Evolutionary conservation across 2,329 filamentous ascomycete species (phyloP), one percentile per base, ranked within the genome.

Genomic region (Emericellopsis atlantica): DNA sequence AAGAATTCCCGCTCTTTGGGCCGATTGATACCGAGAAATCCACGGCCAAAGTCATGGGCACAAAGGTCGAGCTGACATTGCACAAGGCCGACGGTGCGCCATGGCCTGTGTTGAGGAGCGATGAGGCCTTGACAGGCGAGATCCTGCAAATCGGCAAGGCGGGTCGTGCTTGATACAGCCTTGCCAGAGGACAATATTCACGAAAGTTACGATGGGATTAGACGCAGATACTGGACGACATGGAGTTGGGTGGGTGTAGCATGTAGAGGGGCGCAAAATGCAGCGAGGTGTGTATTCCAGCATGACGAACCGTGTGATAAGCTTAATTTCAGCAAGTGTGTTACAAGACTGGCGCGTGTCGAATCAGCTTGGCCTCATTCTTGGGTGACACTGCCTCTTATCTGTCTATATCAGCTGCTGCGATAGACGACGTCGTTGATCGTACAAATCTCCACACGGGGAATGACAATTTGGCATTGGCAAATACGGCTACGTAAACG

Each of bases 81-180:
- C 74, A 58, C 56, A 79, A 79, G 62, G 80, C 79, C 3, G 83
- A 89, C 51, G 82, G 80, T 10, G 71, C 72, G 34, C 84, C 85
- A 54, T 95, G 89, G 89, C 84, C 88, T 29, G 84, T 92, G 5
- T 62, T 95, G 53, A 74, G 86, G 45, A 83, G 79, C 44, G 85
- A 92, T 52, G 87, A 95, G 49, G 61, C 65, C 42, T 55, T 62
- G 45, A 76, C 70, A 9, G 74, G 74, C 6, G 84, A 94, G 65
- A 94, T 95, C 51, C 78, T 96, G 48, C 92, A 98, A 63, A 72
- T 93, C 47, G 92, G 92, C 12, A 73, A 79, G 48, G 88, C 92
- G 39, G 87, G 41, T 8, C 32, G 37, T 18, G 41, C 41, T 21
- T 43, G 39, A 41, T 11, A 9, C 26, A 12, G 9, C 26, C 26